Percentiles rank a stretch among this genome's conserved stretches.
These are phyloP conservation scores for Fusarium stilboides DNA, from an alignment of 2,329 filamentous ascomycete species.

Conservation along the genomic window DNA sequence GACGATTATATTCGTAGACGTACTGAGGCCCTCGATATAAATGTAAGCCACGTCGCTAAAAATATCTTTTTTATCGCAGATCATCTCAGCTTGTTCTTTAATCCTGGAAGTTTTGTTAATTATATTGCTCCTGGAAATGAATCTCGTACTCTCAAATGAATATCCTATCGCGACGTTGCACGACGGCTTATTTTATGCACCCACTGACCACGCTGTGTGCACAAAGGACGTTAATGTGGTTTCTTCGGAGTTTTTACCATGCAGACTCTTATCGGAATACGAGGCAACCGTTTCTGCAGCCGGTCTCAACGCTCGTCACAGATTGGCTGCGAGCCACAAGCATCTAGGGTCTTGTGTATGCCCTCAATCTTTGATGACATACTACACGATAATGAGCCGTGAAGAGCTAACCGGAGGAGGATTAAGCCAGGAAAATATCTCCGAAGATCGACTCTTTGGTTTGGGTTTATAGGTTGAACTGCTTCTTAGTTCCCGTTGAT, in stretches of 20 bases:
- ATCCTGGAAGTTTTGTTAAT: background rate
- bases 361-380: slow-evolving; percentile 9
- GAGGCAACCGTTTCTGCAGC: background rate
- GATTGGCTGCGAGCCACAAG: background rate
- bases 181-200: slow-evolving; percentile 4
- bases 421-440: background rate
- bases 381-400: slow-evolving; percentile 8
- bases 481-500: background rate
- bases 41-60: background rate
- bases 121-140: background rate
- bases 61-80: background rate
- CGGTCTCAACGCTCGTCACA: background rate
- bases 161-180: slow-evolving; percentile 14
- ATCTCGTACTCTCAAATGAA: slow-evolving; percentile 22
- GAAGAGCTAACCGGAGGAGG: background rate
- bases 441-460: background rate
- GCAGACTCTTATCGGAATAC: slow-evolving; percentile 11
- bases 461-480: background rate
- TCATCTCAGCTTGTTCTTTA: background rate
- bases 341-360: background rate
- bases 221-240: background rate
- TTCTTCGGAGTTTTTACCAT: slow-evolving; percentile 5
- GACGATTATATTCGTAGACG: slow-evolving; percentile 2
- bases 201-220: background rate
- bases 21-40: slow-evolving; percentile 8